Conservation (phyloP, 2,329 filamentous ascomycete genomes). For the Graphiopsis chlorocephala region DNA sequence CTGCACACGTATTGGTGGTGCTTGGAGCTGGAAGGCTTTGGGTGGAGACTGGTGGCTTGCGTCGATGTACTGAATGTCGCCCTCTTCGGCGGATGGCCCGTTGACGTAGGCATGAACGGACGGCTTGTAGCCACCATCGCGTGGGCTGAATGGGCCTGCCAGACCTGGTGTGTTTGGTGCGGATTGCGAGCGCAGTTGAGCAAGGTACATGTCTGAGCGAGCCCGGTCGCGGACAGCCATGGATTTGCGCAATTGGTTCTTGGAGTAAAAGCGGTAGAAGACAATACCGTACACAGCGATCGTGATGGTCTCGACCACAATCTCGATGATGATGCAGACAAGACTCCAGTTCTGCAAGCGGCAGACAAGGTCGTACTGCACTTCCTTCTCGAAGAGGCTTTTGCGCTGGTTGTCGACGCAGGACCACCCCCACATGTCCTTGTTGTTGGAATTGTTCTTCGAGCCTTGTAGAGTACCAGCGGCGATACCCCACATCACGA, state of each 20-base stretch:
- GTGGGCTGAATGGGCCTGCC: constrained; percentile 59
- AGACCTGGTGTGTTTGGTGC: constrained; percentile 94
- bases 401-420: constrained; percentile 80
- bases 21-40: constrained; percentile 78
- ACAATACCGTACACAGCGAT: constrained; percentile 91
- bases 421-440: constrained; percentile 98
- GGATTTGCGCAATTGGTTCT: constrained; percentile 90
- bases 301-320: constrained; percentile 86
- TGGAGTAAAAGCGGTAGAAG: constrained; percentile 97
- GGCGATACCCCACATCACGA: constrained; percentile 87
- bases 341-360: constrained; percentile 92
- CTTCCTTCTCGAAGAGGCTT: constrained; percentile 72
- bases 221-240: constrained; percentile 96
- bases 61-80: constrained; percentile 61
- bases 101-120: constrained; percentile 40
- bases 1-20: constrained; percentile 76
- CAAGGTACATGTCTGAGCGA: constrained; percentile 91
- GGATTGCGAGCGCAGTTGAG: constrained; percentile 65
- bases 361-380: constrained; percentile 88
- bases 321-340: constrained; percentile 95
- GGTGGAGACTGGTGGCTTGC: constrained; percentile 43
- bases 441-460: constrained; percentile 67
- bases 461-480: constrained; percentile 80
- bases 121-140: constrained; percentile 51
- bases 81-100: constrained; percentile 35